Evolutionary conservation across 208 protist genomes (phyloP), one percentile per base, ranked within the genome.

Genomic region (Leishmania tropica): DNA sequence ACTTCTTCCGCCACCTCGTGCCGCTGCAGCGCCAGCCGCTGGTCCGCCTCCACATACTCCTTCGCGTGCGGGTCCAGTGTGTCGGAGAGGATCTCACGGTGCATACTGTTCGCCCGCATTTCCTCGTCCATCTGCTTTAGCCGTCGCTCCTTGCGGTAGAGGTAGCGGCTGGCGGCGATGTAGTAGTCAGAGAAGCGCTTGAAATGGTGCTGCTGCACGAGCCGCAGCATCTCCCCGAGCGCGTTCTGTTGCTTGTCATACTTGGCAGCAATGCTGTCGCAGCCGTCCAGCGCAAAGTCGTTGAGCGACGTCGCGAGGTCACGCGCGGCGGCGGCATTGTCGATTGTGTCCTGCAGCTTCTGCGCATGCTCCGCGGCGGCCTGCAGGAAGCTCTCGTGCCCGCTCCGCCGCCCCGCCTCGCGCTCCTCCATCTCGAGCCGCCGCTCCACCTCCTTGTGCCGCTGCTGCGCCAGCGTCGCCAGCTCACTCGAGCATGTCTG

Each of bases 171-270:
- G 1, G 90, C 89, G 17, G 91, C 92, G 79, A 98, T 89, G 84
- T 95, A 96, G 84, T 98, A 98, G 85, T 97, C 94, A 3, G 94
- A 94, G 84, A 95, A 98, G 28, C 91, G 90, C 79, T 91, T 92
- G 76, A 96, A 94, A 87, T 98, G 94, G 70, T 98, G 93, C 76
- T 92, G 84, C 80, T 96, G 93, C 65, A 98, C 92, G 8, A 95
- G 83, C 19, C 87, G 89, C 71, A 96, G 83, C 87, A 95, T 94
- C 65, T 96, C 93, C 74, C 87, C 88, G 6, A 98, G 87, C 17
- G 88, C 87, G 76, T 92, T 89, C 86, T 97, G 93, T 83, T 96
- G 93, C 83, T 93, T 94, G 84, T 98, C 95, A 80, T 96, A 96
- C 82, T 95, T 95, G 35, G 85, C 84, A 21, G 94, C 86, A 76